Conservation (phyloP, 169 alveolate species). For the Blepharisma undulans region DNA sequence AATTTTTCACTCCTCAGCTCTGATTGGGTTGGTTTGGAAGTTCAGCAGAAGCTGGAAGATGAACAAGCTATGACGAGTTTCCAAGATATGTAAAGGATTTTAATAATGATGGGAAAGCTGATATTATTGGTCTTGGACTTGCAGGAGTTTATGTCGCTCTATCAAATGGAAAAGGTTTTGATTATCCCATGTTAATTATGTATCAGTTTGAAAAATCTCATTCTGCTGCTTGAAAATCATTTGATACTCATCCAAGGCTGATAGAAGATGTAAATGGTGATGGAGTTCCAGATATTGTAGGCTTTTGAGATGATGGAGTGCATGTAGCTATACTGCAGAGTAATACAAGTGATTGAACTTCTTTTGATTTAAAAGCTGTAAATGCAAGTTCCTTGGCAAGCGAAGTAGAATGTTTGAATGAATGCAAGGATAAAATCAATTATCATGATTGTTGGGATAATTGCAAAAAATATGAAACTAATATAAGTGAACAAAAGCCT, state of each 20-base stretch:
- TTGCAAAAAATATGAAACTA: not conserved
- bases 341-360: not conserved
- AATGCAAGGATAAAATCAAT: not conserved
- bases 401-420: not conserved
- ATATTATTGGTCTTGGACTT: not conserved
- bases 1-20: not conserved
- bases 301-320: not conserved
- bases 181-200: not conserved
- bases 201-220: not conserved
- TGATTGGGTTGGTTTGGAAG: not conserved
- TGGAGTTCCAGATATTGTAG: not conserved
- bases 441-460: not conserved
- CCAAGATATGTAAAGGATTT: no score
- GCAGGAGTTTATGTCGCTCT: not conserved
- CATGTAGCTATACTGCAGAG: not conserved
- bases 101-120: not conserved
- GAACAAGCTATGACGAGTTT: no score
- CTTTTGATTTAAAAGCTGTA: not conserved
- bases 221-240: not conserved
- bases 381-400: not conserved
- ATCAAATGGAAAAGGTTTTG: not conserved
- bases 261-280: not conserved
- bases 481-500: not conserved
- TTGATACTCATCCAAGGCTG: not conserved
- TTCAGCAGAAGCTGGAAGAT: not conserved